Evolutionary conservation across 306 rosid species (phyloP), one percentile per base, ranked within the genome.

Genomic region (Senna siamea): DNA sequence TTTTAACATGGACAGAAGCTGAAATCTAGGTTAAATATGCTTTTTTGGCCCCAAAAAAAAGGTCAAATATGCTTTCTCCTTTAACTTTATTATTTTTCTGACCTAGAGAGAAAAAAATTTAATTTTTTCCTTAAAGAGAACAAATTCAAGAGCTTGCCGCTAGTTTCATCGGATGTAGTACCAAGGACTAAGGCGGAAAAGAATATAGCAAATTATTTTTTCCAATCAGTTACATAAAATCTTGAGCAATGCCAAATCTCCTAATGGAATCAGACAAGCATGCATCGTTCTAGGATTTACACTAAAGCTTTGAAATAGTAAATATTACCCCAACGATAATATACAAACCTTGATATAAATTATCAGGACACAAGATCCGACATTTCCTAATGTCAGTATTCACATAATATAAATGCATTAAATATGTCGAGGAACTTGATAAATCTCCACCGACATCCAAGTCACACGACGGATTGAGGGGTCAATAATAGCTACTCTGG

Each of bases 401-500:
- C 72, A 79, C 81, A 70, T 40, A 54, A 66, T 50, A 78, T 46
- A 63, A 66, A 61, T 83, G 70, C 74, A 53, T 64, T 62, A 18
- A 46, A 37, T 13, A 68, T 70, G 73, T 40, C 72, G 46, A 51
- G 70, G 69, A 54, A 58, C 59, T 23, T 40, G 26, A 30, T 71
- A 58, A 22, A 79, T 77, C 78, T 69, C 73, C 79, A 72, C 50
- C 19, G 18, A 30, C 51, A 46, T 75, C 59, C 60, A 54, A 75
- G 76, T 74, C 68, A 57, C 66, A 73, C 68, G 46, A 40, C 58
- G 13, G 66, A 53, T 9, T 37, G 57, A 59, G 10, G 52, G 66
- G 30, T 57, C 54, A 9, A 32, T 18, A 26, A 15, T 22, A n/a
- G 54, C 82, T 83, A 87, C 67, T 92, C 89, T 0, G 89, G 80